Conservation (phyloP, 2,329 filamentous ascomycete species). For the Lasiodiplodia citricola region DNA sequence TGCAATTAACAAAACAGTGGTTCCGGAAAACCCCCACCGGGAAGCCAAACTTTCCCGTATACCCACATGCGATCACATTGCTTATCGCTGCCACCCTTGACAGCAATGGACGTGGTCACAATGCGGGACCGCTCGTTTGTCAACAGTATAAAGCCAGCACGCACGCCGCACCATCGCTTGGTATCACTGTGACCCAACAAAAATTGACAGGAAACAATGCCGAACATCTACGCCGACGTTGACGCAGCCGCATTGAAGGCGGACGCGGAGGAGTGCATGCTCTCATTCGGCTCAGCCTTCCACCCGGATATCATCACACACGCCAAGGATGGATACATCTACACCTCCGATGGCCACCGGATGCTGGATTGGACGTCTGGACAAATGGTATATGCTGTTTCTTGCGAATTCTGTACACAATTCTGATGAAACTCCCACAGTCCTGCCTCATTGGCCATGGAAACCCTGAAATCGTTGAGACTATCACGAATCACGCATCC, state of each 20-base stretch:
- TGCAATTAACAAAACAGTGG: too few species aligned
- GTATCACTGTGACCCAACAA: too few species aligned
- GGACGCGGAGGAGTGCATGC: slow-evolving; percentile 21
- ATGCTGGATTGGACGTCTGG: slow-evolving; percentile 42
- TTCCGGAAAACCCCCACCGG: too few species aligned
- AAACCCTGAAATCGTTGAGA: slow-evolving; percentile 40
- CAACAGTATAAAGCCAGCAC: too few species aligned
- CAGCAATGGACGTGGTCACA: too few species aligned
- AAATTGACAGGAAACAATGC: not conserved
- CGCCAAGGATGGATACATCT: slow-evolving; percentile 37
- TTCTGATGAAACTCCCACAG: not conserved
- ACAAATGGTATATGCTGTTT: slow-evolving; percentile 33
- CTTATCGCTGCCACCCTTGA: too few species aligned
- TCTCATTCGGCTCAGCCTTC: slow-evolving; percentile 30
- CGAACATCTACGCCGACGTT: slow-evolving; percentile 13
- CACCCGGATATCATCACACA: slow-evolving; percentile 39
- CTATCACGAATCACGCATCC: slow-evolving; percentile 36
- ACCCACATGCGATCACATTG: too few species aligned
- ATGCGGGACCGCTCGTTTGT: too few species aligned
- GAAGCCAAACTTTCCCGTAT: too few species aligned
- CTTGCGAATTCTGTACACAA: not conserved
- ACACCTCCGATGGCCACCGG: slow-evolving; percentile 38
- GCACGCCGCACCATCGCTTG: too few species aligned
- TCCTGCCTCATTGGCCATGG: slow-evolving; percentile 38
- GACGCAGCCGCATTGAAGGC: slow-evolving; percentile 14